Percentiles rank a stretch among this genome's conserved stretches.
Evolutionary conservation across 164 flowering plant genomes (phyloP).

Genomic region (Stephania yunnanensis): DNA sequence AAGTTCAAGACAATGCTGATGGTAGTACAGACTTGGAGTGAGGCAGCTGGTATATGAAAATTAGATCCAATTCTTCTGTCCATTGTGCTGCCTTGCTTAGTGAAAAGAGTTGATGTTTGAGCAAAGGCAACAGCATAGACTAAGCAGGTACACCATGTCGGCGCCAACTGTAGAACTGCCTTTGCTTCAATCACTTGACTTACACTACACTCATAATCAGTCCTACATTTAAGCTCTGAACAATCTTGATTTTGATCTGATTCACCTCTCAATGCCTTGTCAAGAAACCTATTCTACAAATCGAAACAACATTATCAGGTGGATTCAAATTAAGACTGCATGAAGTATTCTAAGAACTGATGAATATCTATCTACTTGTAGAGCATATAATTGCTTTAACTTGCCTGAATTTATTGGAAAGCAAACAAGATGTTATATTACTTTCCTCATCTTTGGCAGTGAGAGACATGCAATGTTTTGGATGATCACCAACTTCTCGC

Average conservation of each 20-base stretch:
- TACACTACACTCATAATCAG: neutral
- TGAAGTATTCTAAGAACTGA: no score
- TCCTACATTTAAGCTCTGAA: constrained; percentile 4
- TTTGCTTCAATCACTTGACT: constrained; percentile 13
- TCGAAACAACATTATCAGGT: neutral
- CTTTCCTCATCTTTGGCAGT: no score
- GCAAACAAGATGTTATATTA: no score
- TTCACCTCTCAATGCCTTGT: constrained; percentile 10
- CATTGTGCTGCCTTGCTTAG: constrained; percentile 16
- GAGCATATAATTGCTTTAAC: no score
- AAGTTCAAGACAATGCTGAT: neutral
- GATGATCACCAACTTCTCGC: constrained; percentile 6
- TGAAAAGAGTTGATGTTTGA: constrained; percentile 7
- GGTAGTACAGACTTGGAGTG: constrained; percentile 10
- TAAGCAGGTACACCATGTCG: constrained; percentile 12
- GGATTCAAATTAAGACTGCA: no score
- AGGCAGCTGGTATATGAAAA: constrained; percentile 11
- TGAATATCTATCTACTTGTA: no score
- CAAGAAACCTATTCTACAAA: constrained; percentile 12
- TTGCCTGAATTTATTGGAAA: no score
- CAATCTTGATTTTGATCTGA: neutral
- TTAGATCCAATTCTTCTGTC: constrained; percentile 12
- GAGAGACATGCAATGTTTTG: neutral
- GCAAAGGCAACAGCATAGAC: constrained; percentile 13
- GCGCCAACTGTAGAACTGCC: constrained; percentile 2